phyloP scores from a whole-genome alignment of 106 monocot genomes.

The Dendrobium officinale region DNA sequence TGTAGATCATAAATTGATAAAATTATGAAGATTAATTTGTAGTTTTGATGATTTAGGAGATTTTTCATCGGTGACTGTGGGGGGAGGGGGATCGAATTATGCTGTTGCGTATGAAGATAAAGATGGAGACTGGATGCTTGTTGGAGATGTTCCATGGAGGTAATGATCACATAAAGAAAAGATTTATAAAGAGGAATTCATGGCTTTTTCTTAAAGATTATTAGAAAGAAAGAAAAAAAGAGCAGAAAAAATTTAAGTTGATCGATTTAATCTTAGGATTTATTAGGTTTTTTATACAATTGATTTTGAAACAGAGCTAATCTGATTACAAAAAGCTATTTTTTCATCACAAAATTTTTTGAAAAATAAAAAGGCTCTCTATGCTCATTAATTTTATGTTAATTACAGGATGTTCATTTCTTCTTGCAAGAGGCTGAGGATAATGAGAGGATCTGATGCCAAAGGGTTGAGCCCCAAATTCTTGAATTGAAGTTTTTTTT shows the following conservation, averaged over 20 bases:
- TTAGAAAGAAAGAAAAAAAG: too few species aligned
- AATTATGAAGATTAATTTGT: too few species aligned
- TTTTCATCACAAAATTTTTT: too few species aligned
- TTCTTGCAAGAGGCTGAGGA: conserved; percentile 23
- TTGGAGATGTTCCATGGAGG: conserved; percentile 42
- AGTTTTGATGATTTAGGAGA: conserved; percentile 3
- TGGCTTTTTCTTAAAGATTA: too few species aligned
- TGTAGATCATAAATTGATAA: background rate
- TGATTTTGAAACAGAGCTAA: too few species aligned
- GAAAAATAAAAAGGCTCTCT: too few species aligned
- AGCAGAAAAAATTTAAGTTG: too few species aligned
- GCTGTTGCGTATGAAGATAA: conserved; percentile 37
- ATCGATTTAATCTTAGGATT: too few species aligned
- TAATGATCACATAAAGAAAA: background rate
- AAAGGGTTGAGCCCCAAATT: conserved; percentile 11
- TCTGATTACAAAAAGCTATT: too few species aligned
- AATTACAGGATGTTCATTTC: conserved; percentile 20
- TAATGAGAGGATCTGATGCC: conserved; percentile 26
- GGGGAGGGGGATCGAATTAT: conserved; percentile 13
- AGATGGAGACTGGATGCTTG: conserved; percentile 39
- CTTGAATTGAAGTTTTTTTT: background rate
- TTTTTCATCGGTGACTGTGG: background rate
- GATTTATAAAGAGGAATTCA: too few species aligned
- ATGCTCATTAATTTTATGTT: background rate
- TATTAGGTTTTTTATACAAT: too few species aligned